Conservation (phyloP, 495 filamentous ascomycete species). For the Lindgomyces ingoldianus region DNA sequence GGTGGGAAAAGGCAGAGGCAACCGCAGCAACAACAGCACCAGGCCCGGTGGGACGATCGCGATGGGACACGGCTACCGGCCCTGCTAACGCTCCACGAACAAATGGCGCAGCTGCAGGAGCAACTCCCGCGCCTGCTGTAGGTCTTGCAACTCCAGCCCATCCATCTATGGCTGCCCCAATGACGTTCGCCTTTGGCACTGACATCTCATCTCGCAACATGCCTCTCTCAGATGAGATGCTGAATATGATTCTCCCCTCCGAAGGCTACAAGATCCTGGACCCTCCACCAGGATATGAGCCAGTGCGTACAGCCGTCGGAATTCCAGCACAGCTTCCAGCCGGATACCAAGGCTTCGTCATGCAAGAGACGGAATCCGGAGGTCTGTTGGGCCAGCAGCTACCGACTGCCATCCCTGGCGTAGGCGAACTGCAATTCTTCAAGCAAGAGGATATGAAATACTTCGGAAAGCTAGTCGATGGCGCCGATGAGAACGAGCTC, state of each 20-base stretch:
- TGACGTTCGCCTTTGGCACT: conserved; percentile 67
- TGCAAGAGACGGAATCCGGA: conserved; percentile 87
- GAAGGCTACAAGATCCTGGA: conserved; percentile 94
- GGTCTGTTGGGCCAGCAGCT: conserved; percentile 81
- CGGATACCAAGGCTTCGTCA: conserved; percentile 85
- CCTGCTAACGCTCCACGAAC: conserved; percentile 52
- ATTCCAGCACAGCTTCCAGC: conserved; percentile 63
- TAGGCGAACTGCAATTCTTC: conserved; percentile 97
- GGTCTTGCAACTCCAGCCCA: conserved; percentile 44
- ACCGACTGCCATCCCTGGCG: conserved; percentile 94
- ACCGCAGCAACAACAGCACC: conserved; percentile 28
- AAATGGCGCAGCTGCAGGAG: conserved; percentile 63
- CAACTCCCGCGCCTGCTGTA: conserved; percentile 79
- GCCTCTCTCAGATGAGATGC: conserved; percentile 85
- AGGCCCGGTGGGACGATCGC: conserved; percentile 67
- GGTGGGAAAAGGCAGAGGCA: conserved; percentile 46
- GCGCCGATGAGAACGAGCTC: conserved; percentile 87
- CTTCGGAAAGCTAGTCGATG: conserved; percentile 96
- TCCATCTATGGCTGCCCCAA: conserved; percentile 21
- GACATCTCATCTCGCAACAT: conserved; percentile 79
- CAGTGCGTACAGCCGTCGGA: conserved; percentile 77
- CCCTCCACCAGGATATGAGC: conserved; percentile 88
- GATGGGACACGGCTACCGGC: conserved; percentile 90
- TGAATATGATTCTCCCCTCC: conserved; percentile 85
- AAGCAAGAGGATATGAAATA: conserved; percentile 99